A percentile compares a stretch with the other conserved stretches of the same genome.
phyloP scores from a whole-genome alignment of 768 basidiomycete species.

The Termitomyces sp. region DNA sequence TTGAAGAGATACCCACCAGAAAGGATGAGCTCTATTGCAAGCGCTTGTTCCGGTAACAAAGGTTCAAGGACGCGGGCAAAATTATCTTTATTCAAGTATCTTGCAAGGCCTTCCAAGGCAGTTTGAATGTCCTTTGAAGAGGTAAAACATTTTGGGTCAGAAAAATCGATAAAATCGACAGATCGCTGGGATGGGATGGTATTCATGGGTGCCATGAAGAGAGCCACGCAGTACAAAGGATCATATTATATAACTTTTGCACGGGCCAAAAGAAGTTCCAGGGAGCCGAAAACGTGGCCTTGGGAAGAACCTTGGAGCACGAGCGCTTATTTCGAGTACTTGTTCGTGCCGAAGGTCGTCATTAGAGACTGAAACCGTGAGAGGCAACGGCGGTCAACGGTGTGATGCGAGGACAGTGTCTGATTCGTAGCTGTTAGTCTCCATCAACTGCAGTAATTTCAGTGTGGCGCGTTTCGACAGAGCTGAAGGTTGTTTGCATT shows the following conservation, averaged over 20 bases:
- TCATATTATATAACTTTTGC: neutral
- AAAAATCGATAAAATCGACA: constrained; percentile 15
- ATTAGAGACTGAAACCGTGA: neutral
- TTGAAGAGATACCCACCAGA: constrained; percentile 14
- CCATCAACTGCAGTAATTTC: neutral
- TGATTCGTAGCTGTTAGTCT: neutral
- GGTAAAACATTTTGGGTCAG: constrained; percentile 11
- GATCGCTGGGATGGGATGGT: constrained; percentile 14
- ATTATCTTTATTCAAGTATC: constrained; percentile 18
- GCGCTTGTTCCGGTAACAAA: constrained; percentile 15
- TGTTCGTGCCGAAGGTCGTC: neutral
- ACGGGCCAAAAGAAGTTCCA: neutral
- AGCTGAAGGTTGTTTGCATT: neutral
- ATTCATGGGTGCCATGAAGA: neutral
- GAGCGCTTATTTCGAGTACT: neutral
- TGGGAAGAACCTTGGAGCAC: neutral
- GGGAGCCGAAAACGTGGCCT: neutral
- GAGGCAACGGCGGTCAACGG: neutral
- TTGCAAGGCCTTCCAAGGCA: constrained; percentile 16
- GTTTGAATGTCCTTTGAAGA: constrained; percentile 14
- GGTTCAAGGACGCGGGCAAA: constrained; percentile 15
- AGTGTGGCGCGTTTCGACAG: neutral
- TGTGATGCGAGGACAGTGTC: neutral
- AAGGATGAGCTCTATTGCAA: constrained; percentile 20
- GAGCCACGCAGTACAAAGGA: neutral